Evolutionary conservation across 2,329 filamentous ascomycete genomes (phyloP), one percentile per base, ranked within the genome.

Genomic region (Corinectria fuckeliana): DNA sequence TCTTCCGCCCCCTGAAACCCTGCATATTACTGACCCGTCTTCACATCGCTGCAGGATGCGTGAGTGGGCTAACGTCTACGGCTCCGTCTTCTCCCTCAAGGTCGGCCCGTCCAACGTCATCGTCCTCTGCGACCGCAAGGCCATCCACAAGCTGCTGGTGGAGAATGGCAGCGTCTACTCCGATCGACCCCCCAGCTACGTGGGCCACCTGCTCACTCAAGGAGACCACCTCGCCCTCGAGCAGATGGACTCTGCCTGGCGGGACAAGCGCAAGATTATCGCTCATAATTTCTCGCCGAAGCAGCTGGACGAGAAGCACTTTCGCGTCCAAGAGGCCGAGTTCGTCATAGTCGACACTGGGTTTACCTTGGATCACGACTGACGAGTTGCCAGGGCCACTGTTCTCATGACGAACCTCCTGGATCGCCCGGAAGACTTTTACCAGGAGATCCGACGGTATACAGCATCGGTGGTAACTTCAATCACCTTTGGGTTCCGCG

Each of bases 41-140:
- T 28, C 7, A 28, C 32, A 34, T n/a, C 14, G 5, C 11, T 14
- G 32, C 3, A 50, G 20, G 20, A 25, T 34, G 32, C 13, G 32
- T 5, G 32, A 81, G 72, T 80, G 78, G 77, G 75, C 79, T 0
- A 68, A 74, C 16, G 51, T 69, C 16, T 81, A 81, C 58, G 80
- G 80, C n/a, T 73, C 72, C 0, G 69, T 82, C 14, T 81, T 71
- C 59, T 72, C 71, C 0, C 69, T 81, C 49, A 82, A 81, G 61
- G 67, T 81, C 10, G 78, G 78, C 3, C 69, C 71, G 1, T 72
- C 69, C 7, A 81, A 74, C 1, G 71, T 73, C 10, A 73, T 78
- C 1, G 77, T 82, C 47, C 72, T 80, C 2, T 53, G 83, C 11
- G 81, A 82, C 65, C 80, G 79, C 66, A 78, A 75, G 45, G 49